These are phyloP conservation scores for Phialophora verrucosa DNA, from an alignment of 2,329 filamentous ascomycete genomes.

Conservation along the genomic window DNA sequence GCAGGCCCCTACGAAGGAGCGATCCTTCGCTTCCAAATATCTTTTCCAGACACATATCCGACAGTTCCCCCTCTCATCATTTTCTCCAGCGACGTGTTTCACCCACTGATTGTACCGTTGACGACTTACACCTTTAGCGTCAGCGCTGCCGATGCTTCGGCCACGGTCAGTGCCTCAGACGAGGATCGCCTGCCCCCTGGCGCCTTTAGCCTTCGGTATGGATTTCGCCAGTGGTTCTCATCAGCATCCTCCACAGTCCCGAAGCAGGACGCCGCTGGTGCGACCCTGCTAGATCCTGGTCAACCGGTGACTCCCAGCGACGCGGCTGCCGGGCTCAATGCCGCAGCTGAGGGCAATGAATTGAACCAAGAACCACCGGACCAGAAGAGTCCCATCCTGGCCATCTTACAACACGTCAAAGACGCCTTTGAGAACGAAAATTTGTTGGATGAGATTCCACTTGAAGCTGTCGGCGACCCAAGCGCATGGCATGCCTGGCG, in stretches of 20 bases:
- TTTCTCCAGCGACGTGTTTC: conserved; percentile 92
- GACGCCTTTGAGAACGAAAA: conserved; percentile 78
- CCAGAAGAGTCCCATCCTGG: conserved; percentile 20
- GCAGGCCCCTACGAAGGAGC: conserved; percentile 86
- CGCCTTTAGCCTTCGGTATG: conserved; percentile 86
- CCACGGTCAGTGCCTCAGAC: conserved; percentile 81
- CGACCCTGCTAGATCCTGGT: conserved; percentile 11
- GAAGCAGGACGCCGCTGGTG: conserved; percentile 47
- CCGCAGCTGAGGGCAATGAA: background rate
- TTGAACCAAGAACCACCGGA: conserved; percentile 3
- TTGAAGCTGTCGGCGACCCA: conserved; percentile 84
- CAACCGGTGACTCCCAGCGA: conserved; percentile 31
- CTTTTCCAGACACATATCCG: conserved; percentile 81
- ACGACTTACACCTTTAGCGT: conserved; percentile 95
- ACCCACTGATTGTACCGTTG: conserved; percentile 87
- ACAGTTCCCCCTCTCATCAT: conserved; percentile 79
- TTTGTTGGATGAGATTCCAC: conserved; percentile 77
- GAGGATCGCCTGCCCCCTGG: conserved; percentile 84
- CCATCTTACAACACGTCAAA: conserved; percentile 73
- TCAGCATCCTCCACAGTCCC: conserved; percentile 57
- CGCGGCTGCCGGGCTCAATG: conserved; percentile 42
- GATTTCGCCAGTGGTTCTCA: conserved; percentile 84
- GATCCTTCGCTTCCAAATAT: conserved; percentile 86
- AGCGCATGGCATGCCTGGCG: conserved; percentile 95
- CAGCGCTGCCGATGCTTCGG: conserved; percentile 53